A percentile compares a stretch with the other conserved stretches of the same genome.
Evolutionary conservation across 2,329 filamentous ascomycete species (phyloP).

Genomic region (Curvularia eragrostidis): DNA sequence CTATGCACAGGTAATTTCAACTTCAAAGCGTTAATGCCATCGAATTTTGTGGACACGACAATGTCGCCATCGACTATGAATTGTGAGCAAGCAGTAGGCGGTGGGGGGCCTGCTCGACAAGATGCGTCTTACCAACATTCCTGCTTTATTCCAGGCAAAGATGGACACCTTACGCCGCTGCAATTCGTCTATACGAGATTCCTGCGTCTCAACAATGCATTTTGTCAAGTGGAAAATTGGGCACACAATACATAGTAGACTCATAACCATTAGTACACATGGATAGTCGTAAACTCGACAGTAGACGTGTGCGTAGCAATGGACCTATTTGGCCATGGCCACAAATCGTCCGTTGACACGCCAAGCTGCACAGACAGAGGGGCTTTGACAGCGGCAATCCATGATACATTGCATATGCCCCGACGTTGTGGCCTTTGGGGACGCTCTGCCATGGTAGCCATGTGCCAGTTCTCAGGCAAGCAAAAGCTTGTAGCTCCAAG

Average conservation of each 20-base stretch:
- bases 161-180: neutral
- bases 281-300: neutral
- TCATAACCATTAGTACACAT: neutral
- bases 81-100: neutral
- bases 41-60: conserved; percentile 4
- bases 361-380: neutral
- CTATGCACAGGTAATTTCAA: conserved; percentile 23
- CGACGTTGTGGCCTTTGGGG: neutral
- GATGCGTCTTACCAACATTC: neutral
- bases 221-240: neutral
- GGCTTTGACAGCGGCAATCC: neutral
- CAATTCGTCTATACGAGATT: neutral
- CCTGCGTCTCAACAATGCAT: neutral
- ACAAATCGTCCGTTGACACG: neutral
- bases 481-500: conserved; percentile 6
- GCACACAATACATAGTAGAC: neutral
- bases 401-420: neutral
- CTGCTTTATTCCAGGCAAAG: neutral
- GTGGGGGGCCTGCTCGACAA: neutral
- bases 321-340: neutral
- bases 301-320: neutral
- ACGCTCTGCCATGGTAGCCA: neutral
- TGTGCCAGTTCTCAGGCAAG: neutral
- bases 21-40: conserved; percentile 13
- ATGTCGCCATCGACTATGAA: conserved; percentile 7